Evolutionary conservation across 2,329 filamentous ascomycete genomes (phyloP).

Genomic region (Microcyclosporella mali): DNA sequence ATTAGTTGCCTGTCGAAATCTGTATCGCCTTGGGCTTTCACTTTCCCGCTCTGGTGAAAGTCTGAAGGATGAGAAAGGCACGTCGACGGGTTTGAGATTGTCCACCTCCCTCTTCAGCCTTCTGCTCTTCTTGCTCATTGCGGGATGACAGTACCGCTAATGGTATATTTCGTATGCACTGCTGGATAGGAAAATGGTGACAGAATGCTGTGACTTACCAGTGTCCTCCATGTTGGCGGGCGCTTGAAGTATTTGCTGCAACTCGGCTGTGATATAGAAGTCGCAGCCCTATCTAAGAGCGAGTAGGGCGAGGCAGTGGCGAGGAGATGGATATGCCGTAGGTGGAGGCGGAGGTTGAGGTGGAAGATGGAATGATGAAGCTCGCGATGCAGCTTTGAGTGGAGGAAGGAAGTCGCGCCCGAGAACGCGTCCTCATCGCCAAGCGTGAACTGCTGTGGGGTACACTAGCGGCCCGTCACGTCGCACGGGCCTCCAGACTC

Average conservation of each 20-base stretch:
- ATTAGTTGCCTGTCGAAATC: too few species aligned
- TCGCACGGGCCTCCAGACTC: too few species aligned
- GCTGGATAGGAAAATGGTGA: too few species aligned
- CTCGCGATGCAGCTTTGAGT: neutral
- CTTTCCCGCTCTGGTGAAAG: too few species aligned
- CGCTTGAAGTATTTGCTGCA: neutral
- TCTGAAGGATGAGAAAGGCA: too few species aligned
- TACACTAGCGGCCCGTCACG: too few species aligned
- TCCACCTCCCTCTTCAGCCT: too few species aligned
- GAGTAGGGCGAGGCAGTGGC: neutral
- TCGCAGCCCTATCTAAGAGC: neutral
- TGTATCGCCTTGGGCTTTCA: too few species aligned
- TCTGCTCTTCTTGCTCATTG: too few species aligned
- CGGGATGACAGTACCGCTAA: too few species aligned
- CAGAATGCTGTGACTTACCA: conserved; percentile 10
- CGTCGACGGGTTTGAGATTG: too few species aligned
- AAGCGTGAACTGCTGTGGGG: neutral
- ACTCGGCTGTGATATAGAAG: neutral
- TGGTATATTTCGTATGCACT: too few species aligned
- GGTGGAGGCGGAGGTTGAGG: neutral
- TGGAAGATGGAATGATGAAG: neutral
- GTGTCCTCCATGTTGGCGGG: conserved; percentile 16
- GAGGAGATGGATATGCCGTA: neutral
- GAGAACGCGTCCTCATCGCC: neutral
- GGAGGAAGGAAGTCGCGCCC: neutral